Percentiles rank a stretch among this genome's conserved stretches.
Evolutionary conservation across 371 early-diverging fungal genomes (phyloP).

Genomic region (Zychaea mexicana): DNA sequence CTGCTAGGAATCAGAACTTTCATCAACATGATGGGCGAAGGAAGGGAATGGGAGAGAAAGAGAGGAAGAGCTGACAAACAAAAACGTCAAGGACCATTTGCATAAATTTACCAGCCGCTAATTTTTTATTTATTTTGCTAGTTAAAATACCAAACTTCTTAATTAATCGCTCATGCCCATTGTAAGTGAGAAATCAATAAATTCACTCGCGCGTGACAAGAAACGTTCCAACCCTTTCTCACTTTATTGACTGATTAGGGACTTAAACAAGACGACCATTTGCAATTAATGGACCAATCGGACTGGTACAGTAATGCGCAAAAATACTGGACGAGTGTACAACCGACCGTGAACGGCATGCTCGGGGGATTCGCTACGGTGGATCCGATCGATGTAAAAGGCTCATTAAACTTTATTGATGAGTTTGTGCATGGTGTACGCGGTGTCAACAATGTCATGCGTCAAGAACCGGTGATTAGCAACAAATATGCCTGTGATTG

Average conservation of each 20-base stretch:
- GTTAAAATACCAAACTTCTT: too few species aligned
- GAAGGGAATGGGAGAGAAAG: not conserved
- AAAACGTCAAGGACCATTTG: not conserved
- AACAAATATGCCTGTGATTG: slow-evolving; percentile 72
- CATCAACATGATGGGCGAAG: slow-evolving; percentile 21
- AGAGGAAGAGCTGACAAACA: not conserved
- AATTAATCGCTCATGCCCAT: not conserved
- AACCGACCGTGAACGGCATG: slow-evolving; percentile 85
- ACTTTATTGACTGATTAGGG: slow-evolving; percentile 5
- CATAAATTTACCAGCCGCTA: not conserved
- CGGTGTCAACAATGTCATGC: slow-evolving; percentile 27
- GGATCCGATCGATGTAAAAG: slow-evolving; percentile 73
- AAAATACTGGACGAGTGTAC: slow-evolving; percentile 80
- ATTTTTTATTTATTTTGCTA: too few species aligned
- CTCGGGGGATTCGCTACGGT: slow-evolving; percentile 84
- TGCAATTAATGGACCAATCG: slow-evolving; percentile 33
- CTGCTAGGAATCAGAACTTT: slow-evolving; percentile 48
- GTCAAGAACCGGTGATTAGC: slow-evolving; percentile 29
- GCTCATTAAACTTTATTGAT: slow-evolving; percentile 69
- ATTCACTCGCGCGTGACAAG: too few species aligned
- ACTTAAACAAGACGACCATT: slow-evolving; percentile 22
- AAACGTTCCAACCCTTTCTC: not conserved
- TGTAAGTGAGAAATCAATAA: too few species aligned
- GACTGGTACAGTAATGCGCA: slow-evolving; percentile 89
- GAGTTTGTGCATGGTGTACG: slow-evolving; percentile 52